Base-by-base conservation (phyloP, 208 protist species). In the Wallacemonas sp. region DNA sequence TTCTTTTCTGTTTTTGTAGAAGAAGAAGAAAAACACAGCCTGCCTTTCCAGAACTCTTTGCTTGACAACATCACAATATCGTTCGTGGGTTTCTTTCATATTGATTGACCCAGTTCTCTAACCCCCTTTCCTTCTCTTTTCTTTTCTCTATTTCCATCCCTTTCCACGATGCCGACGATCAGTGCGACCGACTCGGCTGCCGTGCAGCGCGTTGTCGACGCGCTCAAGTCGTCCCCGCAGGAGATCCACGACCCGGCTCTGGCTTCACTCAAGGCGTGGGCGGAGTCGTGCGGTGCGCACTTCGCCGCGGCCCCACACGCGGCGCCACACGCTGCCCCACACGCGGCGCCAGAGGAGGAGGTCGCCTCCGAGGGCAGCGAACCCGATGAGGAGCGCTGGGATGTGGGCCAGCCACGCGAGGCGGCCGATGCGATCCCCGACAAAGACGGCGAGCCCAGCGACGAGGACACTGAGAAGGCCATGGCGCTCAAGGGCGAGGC, bases 401-500 rank as follows among this genome's bases (percentile, higher is more conserved):
- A 65, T 36, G 47, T 86, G 38, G 72, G 76, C 24, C 73, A 70
- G n/a, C 29, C 52, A 2, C 9, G 0, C 0, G 64, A 64, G 27
- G 49, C 67, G 27, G 75, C 70, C 41, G 68, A 73, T 9, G 67
- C 41, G 16, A 79, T 88, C 32, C 58, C 81, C 0, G 44, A 30
- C 9, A 64, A 68, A 36, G 16, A 44, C 0, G 61, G 41, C 8
- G 81, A 88, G 39, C 70, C 78, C 1, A 77, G 69, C 39, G 81
- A 90, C 16, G 83, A 70, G 16, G 78, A 87, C 43, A 56, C 65
- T 29, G 83, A 94, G 44, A 75, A 74, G 14, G 88, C 85, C 11
- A 75, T 78, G 64, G 64, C 54, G 17, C 74, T 91, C 1, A 92
- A 91, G 68, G 84, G 67, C 3, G 70, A 82, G 64, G 88, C 88